Evolutionary conservation across 1,284 basidiomycete genomes (phyloP).

Genomic region (Meripilus lineatus): DNA sequence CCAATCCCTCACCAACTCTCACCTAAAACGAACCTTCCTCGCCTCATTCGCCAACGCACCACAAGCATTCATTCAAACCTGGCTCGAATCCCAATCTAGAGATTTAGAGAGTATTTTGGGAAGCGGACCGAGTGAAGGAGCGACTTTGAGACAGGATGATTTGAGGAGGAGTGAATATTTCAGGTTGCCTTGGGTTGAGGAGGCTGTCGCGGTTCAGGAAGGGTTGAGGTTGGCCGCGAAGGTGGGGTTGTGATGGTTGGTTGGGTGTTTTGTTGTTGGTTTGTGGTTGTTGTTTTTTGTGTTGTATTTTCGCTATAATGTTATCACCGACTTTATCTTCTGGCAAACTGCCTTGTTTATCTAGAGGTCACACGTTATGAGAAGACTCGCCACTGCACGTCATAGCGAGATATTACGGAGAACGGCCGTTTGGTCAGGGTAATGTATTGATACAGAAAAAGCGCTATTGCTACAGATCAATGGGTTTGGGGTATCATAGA

Average conservation of each 20-base stretch:
- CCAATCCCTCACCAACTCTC: slow-evolving; percentile 81
- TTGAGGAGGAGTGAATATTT: slow-evolving; percentile 87
- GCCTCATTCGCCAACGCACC: slow-evolving; percentile 81
- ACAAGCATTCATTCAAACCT: slow-evolving; percentile 79
- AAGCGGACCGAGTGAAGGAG: slow-evolving; percentile 78
- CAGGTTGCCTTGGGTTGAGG: slow-evolving; percentile 85
- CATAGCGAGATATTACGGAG: neutral
- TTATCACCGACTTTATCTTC: neutral
- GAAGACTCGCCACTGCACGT: neutral
- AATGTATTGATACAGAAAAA: neutral
- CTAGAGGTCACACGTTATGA: neutral
- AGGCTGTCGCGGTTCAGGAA: slow-evolving; percentile 54
- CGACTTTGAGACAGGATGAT: slow-evolving; percentile 81
- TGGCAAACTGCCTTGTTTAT: neutral
- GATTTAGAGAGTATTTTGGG: slow-evolving; percentile 90
- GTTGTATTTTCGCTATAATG: neutral
- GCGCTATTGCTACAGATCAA: neutral
- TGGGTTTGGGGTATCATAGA: too few relatives aligned
- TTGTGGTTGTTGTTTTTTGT: neutral
- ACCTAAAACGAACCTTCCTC: slow-evolving; percentile 85
- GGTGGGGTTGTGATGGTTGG: slow-evolving; percentile 14
- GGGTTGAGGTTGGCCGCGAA: slow-evolving; percentile 46
- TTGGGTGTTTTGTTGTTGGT: neutral
- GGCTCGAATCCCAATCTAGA: slow-evolving; percentile 87
- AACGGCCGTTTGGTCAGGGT: neutral